Conservation (phyloP, 441 rosid genomes). For the Populus hybrid region DNA sequence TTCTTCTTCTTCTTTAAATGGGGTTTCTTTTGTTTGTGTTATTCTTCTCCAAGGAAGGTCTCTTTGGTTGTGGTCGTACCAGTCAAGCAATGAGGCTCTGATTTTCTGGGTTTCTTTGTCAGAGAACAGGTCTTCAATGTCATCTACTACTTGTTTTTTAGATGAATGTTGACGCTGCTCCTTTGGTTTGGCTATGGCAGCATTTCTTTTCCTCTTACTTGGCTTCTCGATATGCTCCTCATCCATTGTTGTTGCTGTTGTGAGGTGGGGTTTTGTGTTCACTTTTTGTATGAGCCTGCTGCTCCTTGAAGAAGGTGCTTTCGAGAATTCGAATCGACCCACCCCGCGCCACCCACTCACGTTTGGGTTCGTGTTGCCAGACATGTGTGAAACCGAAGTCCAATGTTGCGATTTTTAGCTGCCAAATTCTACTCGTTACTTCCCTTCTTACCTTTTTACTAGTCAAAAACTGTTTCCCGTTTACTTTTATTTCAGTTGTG, state of each 20-base stretch:
- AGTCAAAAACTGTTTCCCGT: no score
- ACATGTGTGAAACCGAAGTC: not conserved
- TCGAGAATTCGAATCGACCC: constrained; percentile 10
- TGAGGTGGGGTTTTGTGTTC: constrained; percentile 2
- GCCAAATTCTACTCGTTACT: not conserved
- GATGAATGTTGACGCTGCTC: constrained; percentile 1
- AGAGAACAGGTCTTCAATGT: constrained; percentile 76
- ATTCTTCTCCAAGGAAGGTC: constrained; percentile 78
- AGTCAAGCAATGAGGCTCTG: constrained; percentile 49
- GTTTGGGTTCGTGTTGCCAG: not conserved
- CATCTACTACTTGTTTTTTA: constrained; percentile 22
- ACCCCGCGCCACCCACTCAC: not conserved
- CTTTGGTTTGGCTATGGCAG: not conserved
- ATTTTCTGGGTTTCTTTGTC: constrained; percentile 45
- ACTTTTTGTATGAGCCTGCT: not conserved
- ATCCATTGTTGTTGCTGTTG: constrained; percentile 8
- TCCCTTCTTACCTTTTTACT: no score
- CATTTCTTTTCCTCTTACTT: constrained; percentile 11
- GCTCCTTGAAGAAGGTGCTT: not conserved
- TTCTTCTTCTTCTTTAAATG: constrained; percentile 14
- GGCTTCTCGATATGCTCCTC: not conserved
- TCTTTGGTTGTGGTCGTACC: constrained; percentile 69
- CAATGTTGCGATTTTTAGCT: not conserved
- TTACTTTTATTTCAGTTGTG: no score
- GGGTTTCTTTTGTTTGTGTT: not conserved